Evolutionary conservation across 306 rosid species (phyloP).

Genomic region (Notholithocarpus densiflorus): DNA sequence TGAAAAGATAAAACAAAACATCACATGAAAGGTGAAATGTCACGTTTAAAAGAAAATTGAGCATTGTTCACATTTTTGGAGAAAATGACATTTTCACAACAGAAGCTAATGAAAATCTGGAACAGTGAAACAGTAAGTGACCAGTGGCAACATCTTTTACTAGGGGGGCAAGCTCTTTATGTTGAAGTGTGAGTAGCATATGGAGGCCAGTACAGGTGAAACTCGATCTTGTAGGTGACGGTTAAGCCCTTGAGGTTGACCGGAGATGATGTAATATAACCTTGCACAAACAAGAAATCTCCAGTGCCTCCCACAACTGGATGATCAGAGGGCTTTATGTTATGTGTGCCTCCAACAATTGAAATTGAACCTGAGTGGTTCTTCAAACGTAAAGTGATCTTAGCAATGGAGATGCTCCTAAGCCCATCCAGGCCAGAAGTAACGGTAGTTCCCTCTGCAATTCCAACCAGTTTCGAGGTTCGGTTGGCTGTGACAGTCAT

Average conservation of each 20-base stretch:
- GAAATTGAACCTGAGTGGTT: slow-evolving; percentile 53
- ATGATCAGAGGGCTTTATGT: slow-evolving; percentile 41
- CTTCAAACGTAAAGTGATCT: slow-evolving; percentile 50
- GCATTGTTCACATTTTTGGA: too few species aligned
- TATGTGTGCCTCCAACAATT: slow-evolving; percentile 57
- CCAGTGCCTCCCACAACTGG: slow-evolving; percentile 80
- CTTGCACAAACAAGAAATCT: slow-evolving; percentile 73
- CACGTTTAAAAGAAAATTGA: background rate
- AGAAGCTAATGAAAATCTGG: background rate
- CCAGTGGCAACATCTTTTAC: background rate
- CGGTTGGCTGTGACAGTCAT: slow-evolving; percentile 39
- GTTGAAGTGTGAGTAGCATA: slow-evolving; percentile 43
- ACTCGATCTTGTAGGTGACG: slow-evolving; percentile 50
- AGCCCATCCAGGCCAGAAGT: slow-evolving; percentile 72
- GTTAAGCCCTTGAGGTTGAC: slow-evolving; percentile 46
- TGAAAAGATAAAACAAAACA: background rate
- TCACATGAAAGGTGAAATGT: background rate
- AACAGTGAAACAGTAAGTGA: background rate
- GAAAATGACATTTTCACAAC: too few species aligned
- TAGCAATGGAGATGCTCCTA: slow-evolving; percentile 54
- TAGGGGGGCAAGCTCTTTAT: background rate
- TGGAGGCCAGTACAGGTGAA: slow-evolving; percentile 88
- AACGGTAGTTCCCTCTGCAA: slow-evolving; percentile 57
- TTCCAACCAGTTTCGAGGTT: slow-evolving; percentile 55
- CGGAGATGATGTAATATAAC: slow-evolving; percentile 59